These are phyloP conservation scores for Coprinopsis cinerea DNA, from an alignment of 768 basidiomycete species.

Conservation along the genomic window DNA sequence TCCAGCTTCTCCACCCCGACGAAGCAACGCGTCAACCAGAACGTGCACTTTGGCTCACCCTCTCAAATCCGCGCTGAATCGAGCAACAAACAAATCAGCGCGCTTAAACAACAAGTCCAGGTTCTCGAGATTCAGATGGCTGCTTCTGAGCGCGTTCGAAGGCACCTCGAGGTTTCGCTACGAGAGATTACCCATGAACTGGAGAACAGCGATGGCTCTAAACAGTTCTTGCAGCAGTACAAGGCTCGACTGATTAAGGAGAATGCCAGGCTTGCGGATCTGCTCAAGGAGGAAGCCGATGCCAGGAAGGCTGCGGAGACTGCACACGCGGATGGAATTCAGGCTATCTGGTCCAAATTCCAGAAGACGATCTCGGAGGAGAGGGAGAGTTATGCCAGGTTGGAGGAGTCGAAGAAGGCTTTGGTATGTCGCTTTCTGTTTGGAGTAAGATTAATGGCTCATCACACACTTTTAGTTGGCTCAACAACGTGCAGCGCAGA, in stretches of 20 bases:
- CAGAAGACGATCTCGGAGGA: conserved; percentile 53
- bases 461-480: conserved; percentile 44
- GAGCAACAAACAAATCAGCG: conserved; percentile 43
- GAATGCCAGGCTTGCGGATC: conserved; percentile 46
- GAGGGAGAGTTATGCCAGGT: conserved; percentile 52
- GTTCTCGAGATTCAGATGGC: conserved; percentile 63
- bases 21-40: conserved; percentile 25
- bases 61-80: conserved; percentile 21
- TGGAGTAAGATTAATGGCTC: too few relatives aligned
- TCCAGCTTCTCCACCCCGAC: conserved; percentile 42
- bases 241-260: conserved; percentile 51
- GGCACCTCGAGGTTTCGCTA: conserved; percentile 55
- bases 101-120: conserved; percentile 59
- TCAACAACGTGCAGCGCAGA: conserved; percentile 58
- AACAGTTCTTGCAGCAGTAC: conserved; percentile 53
- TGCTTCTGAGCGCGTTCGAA: conserved; percentile 60
- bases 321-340: conserved; percentile 58
- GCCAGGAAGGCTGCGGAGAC: conserved; percentile 56
- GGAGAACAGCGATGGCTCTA: conserved; percentile 61
- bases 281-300: conserved; percentile 58
- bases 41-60: conserved; percentile 4
- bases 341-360: conserved; percentile 64
- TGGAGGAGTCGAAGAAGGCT: conserved; percentile 69
- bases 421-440: too few relatives aligned
- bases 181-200: conserved; percentile 55